A percentile compares a stretch with the other conserved stretches of the same genome.
These are phyloP conservation scores for Leucosporidium scottii DNA, from an alignment of 768 basidiomycete species.

Conservation along the genomic window DNA sequence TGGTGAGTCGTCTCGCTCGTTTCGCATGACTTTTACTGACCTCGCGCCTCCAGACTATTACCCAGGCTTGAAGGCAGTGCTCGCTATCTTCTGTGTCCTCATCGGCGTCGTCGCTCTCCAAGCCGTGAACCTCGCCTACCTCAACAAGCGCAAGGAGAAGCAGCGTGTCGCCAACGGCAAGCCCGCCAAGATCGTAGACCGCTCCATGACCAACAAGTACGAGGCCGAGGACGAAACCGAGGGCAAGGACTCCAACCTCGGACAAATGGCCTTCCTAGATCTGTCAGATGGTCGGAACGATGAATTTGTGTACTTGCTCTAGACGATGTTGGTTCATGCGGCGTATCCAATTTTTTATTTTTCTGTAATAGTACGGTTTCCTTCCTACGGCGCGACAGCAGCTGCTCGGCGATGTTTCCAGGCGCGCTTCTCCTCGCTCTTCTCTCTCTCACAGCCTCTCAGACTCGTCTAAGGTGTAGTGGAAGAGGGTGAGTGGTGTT, in stretches of 20 bases:
- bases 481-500: too few species aligned
- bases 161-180: constrained; percentile 39
- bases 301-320: constrained; percentile 2
- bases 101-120: constrained; percentile 33
- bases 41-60: constrained; percentile 18
- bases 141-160: constrained; percentile 38
- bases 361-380: too few species aligned
- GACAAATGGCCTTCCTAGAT: not conserved
- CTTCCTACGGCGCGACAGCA: too few species aligned
- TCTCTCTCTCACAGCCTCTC: too few species aligned
- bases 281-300: not conserved
- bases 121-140: constrained; percentile 31
- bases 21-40: too few species aligned
- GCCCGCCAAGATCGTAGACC: constrained; percentile 35
- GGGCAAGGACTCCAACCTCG: not conserved
- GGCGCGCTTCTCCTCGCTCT: too few species aligned
- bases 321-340: too few species aligned
- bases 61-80: not conserved
- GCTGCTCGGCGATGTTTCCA: too few species aligned
- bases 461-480: too few species aligned
- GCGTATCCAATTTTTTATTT: too few species aligned
- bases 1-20: not conserved
- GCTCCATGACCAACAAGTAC: not conserved
- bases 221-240: not conserved
- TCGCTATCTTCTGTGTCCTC: constrained; percentile 35